Base-by-base conservation (phyloP, 2,329 filamentous ascomycete species). In the Aspergillus pseudoglaucus region DNA sequence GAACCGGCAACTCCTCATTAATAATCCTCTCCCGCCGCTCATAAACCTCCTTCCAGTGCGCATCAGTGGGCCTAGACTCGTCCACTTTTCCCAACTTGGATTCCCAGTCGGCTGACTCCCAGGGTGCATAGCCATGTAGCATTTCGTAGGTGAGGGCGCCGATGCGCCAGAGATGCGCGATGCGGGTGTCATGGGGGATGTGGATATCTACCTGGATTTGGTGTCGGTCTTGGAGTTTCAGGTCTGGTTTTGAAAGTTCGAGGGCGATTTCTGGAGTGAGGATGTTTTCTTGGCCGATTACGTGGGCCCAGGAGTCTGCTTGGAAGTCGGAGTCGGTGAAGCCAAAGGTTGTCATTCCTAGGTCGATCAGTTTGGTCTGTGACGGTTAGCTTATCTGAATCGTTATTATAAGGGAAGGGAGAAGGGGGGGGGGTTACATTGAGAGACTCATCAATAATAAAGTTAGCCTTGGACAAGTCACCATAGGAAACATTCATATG, bases 71-170 rank as follows among this genome's bases (percentile, higher is more conserved):
- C 41, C 43, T 3, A 17, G 12, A 20, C 38, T 44, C 4, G n/a
- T 15, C 7, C 3, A 37, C 39, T 25, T 41, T 27, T 37, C 22
- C 22, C 15, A 47, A 35, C 37, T 45, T 23, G 6, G 38, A 45
- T 3, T 56, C 48, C 8, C 47, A 47, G 17, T 52, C 15, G 20
- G 50, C 53, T 12, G 53, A 47, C 39, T 66, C 63, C 64, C 64
- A 67, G 7, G 64, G 61, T 30, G 57, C 58, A 49, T 57, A 63
- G 6, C 63, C 64, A 38, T 67, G 64, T 5, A 67, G 48, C 23
- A 67, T 52, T 2, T 61, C 58, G 47, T 61, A 66, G 9, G 60
- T 45, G 2, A 62, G 47, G 4, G 52, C 53, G 15, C 55, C 61
- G 41, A 60, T 59, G 42, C 61, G 59, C 64, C 64, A 67, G 14